A percentile compares a stretch with the other conserved stretches of the same genome.
These are phyloP conservation scores for Pezicula radicicola DNA, from an alignment of 2,329 filamentous ascomycete species.

Conservation along the genomic window DNA sequence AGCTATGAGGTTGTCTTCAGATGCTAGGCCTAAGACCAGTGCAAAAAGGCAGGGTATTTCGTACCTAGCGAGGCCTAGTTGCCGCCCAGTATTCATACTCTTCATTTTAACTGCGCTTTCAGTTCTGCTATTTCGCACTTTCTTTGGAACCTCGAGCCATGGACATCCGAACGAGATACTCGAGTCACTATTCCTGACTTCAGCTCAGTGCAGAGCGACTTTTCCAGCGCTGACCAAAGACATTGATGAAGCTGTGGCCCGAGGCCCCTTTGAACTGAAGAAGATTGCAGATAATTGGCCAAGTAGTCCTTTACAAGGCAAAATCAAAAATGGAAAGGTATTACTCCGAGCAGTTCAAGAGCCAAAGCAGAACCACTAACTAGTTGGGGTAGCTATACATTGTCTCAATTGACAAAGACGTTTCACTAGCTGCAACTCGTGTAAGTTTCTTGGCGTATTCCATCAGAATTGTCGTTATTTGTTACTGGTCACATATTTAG, in stretches of 20 bases:
- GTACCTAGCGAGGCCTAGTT: no score
- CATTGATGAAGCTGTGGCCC: conserved; percentile 40
- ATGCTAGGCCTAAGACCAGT: no score
- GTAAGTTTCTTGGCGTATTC: conserved; percentile 13
- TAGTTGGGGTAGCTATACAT: conserved; percentile 36
- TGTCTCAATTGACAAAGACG: conserved; percentile 36
- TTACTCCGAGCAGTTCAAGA: not conserved
- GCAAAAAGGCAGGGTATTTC: no score
- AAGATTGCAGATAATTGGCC: conserved; percentile 29
- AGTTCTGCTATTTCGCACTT: no score
- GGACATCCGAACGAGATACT: not conserved
- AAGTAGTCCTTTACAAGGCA: conserved; percentile 38
- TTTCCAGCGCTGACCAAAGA: conserved; percentile 47
- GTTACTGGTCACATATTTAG: no score
- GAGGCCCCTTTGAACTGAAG: conserved; percentile 40
- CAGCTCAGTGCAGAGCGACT: conserved; percentile 37
- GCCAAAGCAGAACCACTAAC: not conserved
- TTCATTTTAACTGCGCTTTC: no score
- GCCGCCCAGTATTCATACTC: no score
- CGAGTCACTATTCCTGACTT: conserved; percentile 28
- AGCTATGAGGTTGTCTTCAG: no score
- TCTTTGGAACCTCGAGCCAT: no score
- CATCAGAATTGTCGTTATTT: no score
- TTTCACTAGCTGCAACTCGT: conserved; percentile 42
- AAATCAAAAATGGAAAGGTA: conserved; percentile 40